These are phyloP conservation scores for Mesostigma viride DNA, from an alignment of 139 green algal genomes.

Conservation along the genomic window DNA sequence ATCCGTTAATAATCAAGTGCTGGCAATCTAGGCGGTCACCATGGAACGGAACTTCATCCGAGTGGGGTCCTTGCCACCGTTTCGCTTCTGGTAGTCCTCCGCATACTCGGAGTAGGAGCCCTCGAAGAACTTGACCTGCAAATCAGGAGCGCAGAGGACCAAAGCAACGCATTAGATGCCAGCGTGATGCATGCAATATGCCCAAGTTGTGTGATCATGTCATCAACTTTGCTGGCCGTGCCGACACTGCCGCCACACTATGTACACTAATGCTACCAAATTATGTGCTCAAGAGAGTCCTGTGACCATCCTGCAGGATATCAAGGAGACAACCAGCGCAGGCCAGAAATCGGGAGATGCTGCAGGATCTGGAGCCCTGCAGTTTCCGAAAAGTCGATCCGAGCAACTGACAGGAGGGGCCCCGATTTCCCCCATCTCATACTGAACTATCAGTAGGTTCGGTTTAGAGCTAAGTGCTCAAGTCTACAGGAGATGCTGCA, in stretches of 20 bases:
- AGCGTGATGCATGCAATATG: neutral
- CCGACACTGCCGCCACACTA: too few species aligned
- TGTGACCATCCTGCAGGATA: neutral
- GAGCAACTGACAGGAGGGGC: neutral
- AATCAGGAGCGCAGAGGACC: neutral
- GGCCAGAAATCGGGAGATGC: neutral
- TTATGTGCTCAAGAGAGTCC: neutral
- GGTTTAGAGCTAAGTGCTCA: conserved; percentile 37
- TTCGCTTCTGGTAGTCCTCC: conserved; percentile 41
- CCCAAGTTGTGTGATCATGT: neutral
- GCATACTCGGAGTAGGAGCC: conserved; percentile 54
- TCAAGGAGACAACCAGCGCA: neutral
- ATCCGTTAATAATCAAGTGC: too few species aligned
- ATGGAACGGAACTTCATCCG: conserved; percentile 71
- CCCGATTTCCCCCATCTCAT: neutral
- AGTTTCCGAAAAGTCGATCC: neutral
- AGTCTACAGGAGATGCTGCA: too few species aligned
- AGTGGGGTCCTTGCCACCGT: conserved; percentile 39
- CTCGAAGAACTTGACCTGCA: conserved; percentile 54
- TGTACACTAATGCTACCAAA: too few species aligned
- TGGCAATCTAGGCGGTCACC: too few species aligned
- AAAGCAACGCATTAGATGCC: neutral
- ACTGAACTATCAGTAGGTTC: neutral
- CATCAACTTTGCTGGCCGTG: too few species aligned
- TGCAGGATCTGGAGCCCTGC: neutral